A percentile compares a stretch with the other conserved stretches of the same genome.
phyloP scores from a whole-genome alignment of 2,329 filamentous ascomycete species.

The Xylariaceae sp. region DNA sequence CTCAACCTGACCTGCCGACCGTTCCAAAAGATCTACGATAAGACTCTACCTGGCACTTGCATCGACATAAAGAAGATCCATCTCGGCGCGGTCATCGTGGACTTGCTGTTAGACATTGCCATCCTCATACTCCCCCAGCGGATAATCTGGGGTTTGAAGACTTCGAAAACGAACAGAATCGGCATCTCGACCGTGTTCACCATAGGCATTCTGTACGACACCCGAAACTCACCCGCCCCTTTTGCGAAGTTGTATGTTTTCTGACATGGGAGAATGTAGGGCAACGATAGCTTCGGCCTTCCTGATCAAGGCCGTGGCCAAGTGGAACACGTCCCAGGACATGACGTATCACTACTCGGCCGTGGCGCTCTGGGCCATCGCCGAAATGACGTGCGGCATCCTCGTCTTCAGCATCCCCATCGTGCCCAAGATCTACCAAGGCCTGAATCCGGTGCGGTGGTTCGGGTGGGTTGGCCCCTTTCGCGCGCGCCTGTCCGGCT shows the following conservation, averaged over 20 bases:
- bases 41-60: constrained; percentile 20
- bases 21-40: constrained; percentile 24
- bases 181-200: neutral
- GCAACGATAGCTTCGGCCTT: too few relatives aligned
- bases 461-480: neutral
- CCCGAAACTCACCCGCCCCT: too few relatives aligned
- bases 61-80: constrained; percentile 15
- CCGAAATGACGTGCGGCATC: neutral
- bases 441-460: neutral
- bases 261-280: too few relatives aligned
- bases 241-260: too few relatives aligned
- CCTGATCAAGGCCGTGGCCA: neutral
- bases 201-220: neutral
- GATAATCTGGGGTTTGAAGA: constrained; percentile 24
- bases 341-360: neutral
- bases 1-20: constrained; percentile 23
- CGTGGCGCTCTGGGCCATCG: neutral
- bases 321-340: neutral
- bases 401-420: neutral
- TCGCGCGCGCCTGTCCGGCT: neutral
- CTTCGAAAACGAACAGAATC: neutral
- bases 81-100: constrained; percentile 17
- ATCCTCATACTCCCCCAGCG: constrained; percentile 29
- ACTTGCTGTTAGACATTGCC: constrained; percentile 23
- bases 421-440: constrained; percentile 1